A percentile compares a stretch with the other conserved stretches of the same genome.
Conservation (phyloP, 805 yeast genomes). For the Candida dajiaensis region DNA sequence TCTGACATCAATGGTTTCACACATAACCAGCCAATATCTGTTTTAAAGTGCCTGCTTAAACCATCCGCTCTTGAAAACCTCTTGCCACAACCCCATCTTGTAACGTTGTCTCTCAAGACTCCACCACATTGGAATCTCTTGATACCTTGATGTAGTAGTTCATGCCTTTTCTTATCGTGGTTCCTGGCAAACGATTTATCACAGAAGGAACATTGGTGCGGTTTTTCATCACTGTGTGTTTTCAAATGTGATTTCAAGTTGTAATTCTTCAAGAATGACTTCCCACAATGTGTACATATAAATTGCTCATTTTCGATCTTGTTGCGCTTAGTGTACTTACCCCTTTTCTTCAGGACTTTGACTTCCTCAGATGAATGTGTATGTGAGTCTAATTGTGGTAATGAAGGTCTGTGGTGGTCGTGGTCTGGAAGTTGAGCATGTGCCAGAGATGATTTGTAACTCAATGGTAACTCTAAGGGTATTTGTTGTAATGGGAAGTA, state of each 20-base stretch:
- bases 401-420: background rate
- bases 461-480: background rate
- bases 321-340: conserved; percentile 7
- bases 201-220: conserved; percentile 60
- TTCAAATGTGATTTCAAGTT: conserved; percentile 74
- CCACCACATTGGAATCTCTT: conserved; percentile 69
- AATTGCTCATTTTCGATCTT: conserved; percentile 6
- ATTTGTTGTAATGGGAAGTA: background rate
- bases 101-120: conserved; percentile 44
- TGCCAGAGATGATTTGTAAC: background rate
- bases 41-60: conserved; percentile 65
- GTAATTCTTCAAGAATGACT: conserved; percentile 72
- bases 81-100: conserved; percentile 72
- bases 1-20: conserved; percentile 60
- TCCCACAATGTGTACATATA: conserved; percentile 65
- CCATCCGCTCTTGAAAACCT: conserved; percentile 76
- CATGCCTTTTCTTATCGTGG: conserved; percentile 75
- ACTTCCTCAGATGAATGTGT: conserved; percentile 2
- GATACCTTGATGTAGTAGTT: conserved; percentile 65
- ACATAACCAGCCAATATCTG: conserved; percentile 70
- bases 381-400: background rate
- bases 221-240: conserved; percentile 71
- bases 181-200: conserved; percentile 67
- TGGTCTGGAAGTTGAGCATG: background rate
- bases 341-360: conserved; percentile 7